A percentile compares a stretch with the other conserved stretches of the same genome.
These are phyloP conservation scores for Scheffersomyces stipitis DNA, from an alignment of 805 yeast genomes.

Conservation along the genomic window DNA sequence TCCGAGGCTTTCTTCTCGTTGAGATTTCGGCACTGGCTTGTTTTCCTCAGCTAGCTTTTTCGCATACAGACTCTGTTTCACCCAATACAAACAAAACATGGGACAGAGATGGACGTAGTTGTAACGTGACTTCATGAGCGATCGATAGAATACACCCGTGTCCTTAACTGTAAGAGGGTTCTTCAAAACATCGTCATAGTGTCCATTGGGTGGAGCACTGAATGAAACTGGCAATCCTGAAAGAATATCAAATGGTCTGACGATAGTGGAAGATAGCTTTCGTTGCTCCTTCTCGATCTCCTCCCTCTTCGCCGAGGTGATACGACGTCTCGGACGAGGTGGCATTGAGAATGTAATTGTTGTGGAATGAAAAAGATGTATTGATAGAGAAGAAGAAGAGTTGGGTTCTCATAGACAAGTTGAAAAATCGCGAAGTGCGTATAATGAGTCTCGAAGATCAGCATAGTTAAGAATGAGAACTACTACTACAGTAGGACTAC, in stretches of 20 bases:
- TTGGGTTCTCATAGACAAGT: too few species aligned
- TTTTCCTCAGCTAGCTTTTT: conserved; percentile 42
- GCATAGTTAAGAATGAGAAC: too few species aligned
- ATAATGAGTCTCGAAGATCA: too few species aligned
- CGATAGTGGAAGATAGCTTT: conserved; percentile 32
- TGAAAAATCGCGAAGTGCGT: too few species aligned
- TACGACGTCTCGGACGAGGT: conserved; percentile 45
- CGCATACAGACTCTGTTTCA: conserved; percentile 60
- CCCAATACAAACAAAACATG: conserved; percentile 82
- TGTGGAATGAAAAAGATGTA: too few species aligned
- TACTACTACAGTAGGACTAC: too few species aligned
- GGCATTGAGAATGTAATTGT: too few species aligned
- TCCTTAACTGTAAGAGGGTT: conserved; percentile 71
- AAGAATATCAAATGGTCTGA: conserved; percentile 64
- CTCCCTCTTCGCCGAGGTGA: conserved; percentile 41
- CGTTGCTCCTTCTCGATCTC: conserved; percentile 44
- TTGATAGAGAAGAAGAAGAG: too few species aligned
- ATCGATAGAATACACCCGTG: conserved; percentile 67
- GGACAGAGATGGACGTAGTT: conserved; percentile 55
- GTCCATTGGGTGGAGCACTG: conserved; percentile 61
- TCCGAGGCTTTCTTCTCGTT: conserved; percentile 14
- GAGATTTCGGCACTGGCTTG: conserved; percentile 32
- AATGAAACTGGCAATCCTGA: conserved; percentile 68
- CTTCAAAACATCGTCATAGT: conserved; percentile 48
- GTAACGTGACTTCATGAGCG: conserved; percentile 72